Evolutionary conservation across 768 basidiomycete genomes (phyloP), one percentile per base, ranked within the genome.

Genomic region (Leccinellum luteum): DNA sequence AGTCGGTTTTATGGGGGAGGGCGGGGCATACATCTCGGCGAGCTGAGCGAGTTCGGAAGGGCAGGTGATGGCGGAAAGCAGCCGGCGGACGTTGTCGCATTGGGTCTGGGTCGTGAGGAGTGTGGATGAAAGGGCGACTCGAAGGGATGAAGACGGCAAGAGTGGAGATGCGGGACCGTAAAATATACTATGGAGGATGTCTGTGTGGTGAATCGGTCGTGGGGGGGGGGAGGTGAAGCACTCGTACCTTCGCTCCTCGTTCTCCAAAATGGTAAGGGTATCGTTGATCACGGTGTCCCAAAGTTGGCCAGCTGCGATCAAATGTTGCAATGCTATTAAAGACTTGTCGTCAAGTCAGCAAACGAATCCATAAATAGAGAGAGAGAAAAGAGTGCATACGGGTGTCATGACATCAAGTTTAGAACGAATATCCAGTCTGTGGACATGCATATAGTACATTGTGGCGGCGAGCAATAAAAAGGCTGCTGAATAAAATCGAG

Each of bases 11-110:
- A 63, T 59, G 4, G 89, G 87, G 0, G 87, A 89, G 0, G 90
- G 81, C 6, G 92, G 91, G 0, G 90, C 89, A 69, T 94, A 94
- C 92, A 94, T 94, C 73, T 91, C 91, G 12, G 88, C 77, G 12
- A 94, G 78, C 66, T 90, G 91, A 10, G 86, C 79, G n/a, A 92
- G 76, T 61, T 89, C 85, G 14, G 79, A 69, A 7, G 88, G 86
- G 7, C 81, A 83, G 0, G 91, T 87, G 48, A 94, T 81, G 14
- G 90, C 91, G 7, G 86, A 80, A 49, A 94, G 80, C 3, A 92
- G 81, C 51, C 86, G 85, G 31, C 92, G 87, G 61, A 93, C 83
- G 57, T 88, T 89, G 66, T 92, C 91, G 66, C 86, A 89, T 71
- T 93, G 90, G 0, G 79, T 84, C 65, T 90, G 87, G 0, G 89